phyloP scores from a whole-genome alignment of 2,329 filamentous ascomycete genomes.

The Aspergillus ruber region DNA sequence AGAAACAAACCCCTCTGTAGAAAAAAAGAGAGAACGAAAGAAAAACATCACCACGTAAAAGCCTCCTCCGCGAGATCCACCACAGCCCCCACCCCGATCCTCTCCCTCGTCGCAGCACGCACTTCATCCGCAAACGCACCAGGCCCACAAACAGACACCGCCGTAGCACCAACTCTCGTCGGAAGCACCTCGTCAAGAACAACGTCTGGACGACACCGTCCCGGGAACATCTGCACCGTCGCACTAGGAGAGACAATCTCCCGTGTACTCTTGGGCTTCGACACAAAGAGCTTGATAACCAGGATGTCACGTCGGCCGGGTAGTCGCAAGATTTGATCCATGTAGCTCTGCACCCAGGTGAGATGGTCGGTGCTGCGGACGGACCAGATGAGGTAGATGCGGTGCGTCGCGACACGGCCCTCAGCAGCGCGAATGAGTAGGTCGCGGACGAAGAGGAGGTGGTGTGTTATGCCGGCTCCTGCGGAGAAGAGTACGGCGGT shows the following conservation, averaged over 20 bases:
- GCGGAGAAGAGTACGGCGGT: conserved; percentile 61
- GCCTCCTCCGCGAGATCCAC: conserved; percentile 61
- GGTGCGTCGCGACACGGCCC: conserved; percentile 51
- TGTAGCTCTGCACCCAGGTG: conserved; percentile 59
- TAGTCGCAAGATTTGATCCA: conserved; percentile 58
- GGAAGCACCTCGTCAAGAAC: conserved; percentile 53
- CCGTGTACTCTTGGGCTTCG: conserved; percentile 49
- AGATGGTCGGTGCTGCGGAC: conserved; percentile 56
- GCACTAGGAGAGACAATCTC: conserved; percentile 53
- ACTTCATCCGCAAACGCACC: conserved; percentile 60
- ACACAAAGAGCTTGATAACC: conserved; percentile 57
- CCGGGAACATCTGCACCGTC: conserved; percentile 56
- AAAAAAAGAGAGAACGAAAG: conserved; percentile 1
- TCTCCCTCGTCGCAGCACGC: conserved; percentile 46
- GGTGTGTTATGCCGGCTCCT: conserved; percentile 61
- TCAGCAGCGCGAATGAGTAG: conserved; percentile 48
- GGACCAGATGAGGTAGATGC: conserved; percentile 58
- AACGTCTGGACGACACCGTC: conserved; percentile 50
- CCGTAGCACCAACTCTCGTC: conserved; percentile 52
- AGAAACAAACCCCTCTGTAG: too few species aligned
- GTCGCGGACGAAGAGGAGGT: conserved; percentile 55
- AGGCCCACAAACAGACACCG: conserved; percentile 58
- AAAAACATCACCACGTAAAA: conserved; percentile 51
- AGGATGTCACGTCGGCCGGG: conserved; percentile 54
- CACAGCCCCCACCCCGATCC: conserved; percentile 46